These are phyloP conservation scores for Malassezia brasiliensis DNA, from an alignment of 1,284 basidiomycete species.

Conservation along the genomic window DNA sequence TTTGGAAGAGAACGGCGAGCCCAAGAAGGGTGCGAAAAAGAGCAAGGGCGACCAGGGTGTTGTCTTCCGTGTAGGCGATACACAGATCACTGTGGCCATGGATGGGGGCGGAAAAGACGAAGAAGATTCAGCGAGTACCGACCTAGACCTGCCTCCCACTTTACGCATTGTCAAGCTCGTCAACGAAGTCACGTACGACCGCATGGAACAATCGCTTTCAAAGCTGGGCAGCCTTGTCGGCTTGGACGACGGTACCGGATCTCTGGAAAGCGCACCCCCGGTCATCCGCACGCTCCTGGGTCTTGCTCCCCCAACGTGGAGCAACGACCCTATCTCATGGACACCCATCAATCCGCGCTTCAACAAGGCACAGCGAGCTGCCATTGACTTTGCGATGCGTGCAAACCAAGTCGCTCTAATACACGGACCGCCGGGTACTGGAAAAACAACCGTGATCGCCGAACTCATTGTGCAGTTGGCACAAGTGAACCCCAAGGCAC, in stretches of 20 bases:
- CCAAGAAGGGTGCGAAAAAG: not conserved
- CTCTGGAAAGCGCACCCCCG: not conserved
- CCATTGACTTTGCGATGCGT: conserved; percentile 65
- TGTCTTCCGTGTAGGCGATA: conserved; percentile 50
- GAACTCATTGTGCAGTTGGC: conserved; percentile 45
- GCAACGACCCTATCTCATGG: conserved; percentile 21
- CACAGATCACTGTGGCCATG: conserved; percentile 8
- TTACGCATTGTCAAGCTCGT: conserved; percentile 80
- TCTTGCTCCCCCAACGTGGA: conserved; percentile 17
- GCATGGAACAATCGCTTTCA: conserved; percentile 47
- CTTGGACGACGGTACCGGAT: not conserved
- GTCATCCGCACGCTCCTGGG: conserved; percentile 28
- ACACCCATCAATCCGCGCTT: conserved; percentile 65
- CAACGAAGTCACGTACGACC: conserved; percentile 80
- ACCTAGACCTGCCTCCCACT: conserved; percentile 69
- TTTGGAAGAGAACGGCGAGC: conserved; percentile 60
- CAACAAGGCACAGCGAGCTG: conserved; percentile 73
- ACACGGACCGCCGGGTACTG: conserved; percentile 77
- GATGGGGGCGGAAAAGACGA: conserved; percentile 12
- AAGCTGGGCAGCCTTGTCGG: conserved; percentile 22
- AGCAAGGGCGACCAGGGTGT: conserved; percentile 9
- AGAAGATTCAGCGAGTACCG: conserved; percentile 12
- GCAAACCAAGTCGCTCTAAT: conserved; percentile 72
- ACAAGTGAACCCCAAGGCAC: conserved; percentile 11
- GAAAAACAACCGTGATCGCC: conserved; percentile 51